These are phyloP conservation scores for Penicillium sp. DNA, from an alignment of 2,329 filamentous ascomycete species.

Conservation along the genomic window DNA sequence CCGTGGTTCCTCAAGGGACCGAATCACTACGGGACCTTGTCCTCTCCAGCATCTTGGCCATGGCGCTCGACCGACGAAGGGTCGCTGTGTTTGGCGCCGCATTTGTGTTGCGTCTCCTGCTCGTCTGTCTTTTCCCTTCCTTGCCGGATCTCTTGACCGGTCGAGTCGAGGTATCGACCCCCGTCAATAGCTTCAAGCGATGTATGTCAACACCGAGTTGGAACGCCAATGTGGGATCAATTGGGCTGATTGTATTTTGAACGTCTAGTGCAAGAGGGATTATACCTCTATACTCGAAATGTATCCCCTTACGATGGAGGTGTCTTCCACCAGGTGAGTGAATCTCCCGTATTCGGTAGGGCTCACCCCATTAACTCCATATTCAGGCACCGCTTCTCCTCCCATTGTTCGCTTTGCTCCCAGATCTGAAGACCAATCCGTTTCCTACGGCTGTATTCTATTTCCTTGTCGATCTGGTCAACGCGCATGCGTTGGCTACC, in stretches of 20 bases:
- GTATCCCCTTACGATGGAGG: slow-evolving; percentile 96
- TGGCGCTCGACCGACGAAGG: slow-evolving; percentile 55
- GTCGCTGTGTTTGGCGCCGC: slow-evolving; percentile 67
- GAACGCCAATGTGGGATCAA: not conserved
- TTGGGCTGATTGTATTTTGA: too few relatives aligned
- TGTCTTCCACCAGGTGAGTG: slow-evolving; percentile 60
- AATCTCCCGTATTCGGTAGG: not conserved
- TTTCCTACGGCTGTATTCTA: slow-evolving; percentile 76
- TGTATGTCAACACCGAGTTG: slow-evolving; percentile 46
- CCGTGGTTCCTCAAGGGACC: slow-evolving; percentile 19
- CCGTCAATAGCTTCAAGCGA: slow-evolving; percentile 96
- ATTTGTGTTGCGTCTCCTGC: slow-evolving; percentile 68
- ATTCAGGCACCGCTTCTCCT: slow-evolving; percentile 75
- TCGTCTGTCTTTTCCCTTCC: slow-evolving; percentile 74
- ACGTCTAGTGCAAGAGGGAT: slow-evolving; percentile 76
- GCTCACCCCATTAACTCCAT: slow-evolving; percentile 6
- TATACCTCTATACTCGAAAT: slow-evolving; percentile 94
- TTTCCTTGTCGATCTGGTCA: slow-evolving; percentile 71
- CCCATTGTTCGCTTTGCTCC: slow-evolving; percentile 83
- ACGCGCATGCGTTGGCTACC: slow-evolving; percentile 68
- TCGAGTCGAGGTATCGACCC: slow-evolving; percentile 93
- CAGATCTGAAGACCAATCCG: slow-evolving; percentile 60
- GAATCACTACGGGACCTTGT: slow-evolving; percentile 4
- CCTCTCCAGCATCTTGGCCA: slow-evolving; percentile 24
- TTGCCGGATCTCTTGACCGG: slow-evolving; percentile 80